A percentile compares a stretch with the other conserved stretches of the same genome.
Conservation (phyloP, 73 alveolate species). For the Paramecium primaurelia region DNA sequence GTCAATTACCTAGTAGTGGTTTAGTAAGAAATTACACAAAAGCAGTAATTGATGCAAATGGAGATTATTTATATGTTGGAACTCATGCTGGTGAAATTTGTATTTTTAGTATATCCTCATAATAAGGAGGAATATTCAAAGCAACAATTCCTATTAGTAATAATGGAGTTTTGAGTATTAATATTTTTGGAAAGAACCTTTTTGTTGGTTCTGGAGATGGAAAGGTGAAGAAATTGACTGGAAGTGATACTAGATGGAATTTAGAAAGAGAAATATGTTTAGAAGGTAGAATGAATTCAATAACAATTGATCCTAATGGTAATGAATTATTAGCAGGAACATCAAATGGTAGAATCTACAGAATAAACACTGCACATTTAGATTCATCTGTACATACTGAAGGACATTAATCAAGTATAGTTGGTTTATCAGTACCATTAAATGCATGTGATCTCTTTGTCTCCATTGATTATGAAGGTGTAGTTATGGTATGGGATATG, state of each 20-base stretch:
- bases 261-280: conserved; percentile 81
- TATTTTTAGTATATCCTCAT: background rate
- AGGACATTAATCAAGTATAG: conserved; percentile 83
- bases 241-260: conserved; percentile 75
- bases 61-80: conserved; percentile 80
- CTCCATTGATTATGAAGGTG: conserved; percentile 87
- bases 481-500: conserved; percentile 81
- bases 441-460: conserved; percentile 77
- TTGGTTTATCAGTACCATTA: conserved; percentile 76
- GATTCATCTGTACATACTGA: conserved; percentile 86
- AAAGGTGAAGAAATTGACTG: conserved; percentile 80
- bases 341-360: conserved; percentile 79
- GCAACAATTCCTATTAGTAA: conserved; percentile 85
- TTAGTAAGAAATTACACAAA: conserved; percentile 82
- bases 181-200: conserved; percentile 69
- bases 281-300: conserved; percentile 79
- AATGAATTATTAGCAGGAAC: conserved; percentile 84
- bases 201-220: conserved; percentile 95
- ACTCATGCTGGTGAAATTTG: conserved; percentile 85
- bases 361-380: conserved; percentile 78
- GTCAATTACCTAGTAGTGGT: conserved; percentile 87
- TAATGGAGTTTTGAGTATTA: conserved; percentile 83
- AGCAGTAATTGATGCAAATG: conserved; percentile 69
- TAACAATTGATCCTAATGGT: conserved; percentile 47
- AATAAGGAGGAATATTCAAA: conserved; percentile 69